Conservation (phyloP, 768 basidiomycete species). For the Rhizopogon rudus region DNA sequence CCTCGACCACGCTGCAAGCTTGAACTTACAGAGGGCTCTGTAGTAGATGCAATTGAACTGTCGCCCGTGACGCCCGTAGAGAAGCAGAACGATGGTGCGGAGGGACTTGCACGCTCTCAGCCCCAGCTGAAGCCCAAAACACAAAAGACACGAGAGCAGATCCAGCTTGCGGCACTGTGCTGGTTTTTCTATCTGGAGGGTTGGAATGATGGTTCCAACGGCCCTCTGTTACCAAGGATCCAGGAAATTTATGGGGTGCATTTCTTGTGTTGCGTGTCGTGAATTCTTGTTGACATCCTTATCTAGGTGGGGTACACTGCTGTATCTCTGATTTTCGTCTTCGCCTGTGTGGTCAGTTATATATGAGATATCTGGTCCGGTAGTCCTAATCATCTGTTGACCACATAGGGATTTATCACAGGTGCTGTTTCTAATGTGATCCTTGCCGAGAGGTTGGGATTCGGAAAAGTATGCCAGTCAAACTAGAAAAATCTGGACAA, state of each 20-base stretch:
- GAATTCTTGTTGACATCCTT: not conserved
- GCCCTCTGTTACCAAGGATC: slow-evolving; percentile 34
- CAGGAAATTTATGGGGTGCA: slow-evolving; percentile 31
- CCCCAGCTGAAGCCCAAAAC: slow-evolving; percentile 6
- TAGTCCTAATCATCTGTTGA: not conserved
- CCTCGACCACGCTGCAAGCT: slow-evolving; percentile 1
- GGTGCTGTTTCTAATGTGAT: slow-evolving; percentile 44
- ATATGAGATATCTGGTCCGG: not conserved
- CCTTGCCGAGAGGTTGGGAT: slow-evolving; percentile 37
- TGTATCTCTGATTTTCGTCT: slow-evolving; percentile 40
- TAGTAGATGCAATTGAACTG: not conserved
- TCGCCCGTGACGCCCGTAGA: not conserved
- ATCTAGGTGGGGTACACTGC: slow-evolving; percentile 31
- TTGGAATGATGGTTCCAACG: slow-evolving; percentile 36
- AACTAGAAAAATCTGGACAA: not conserved
- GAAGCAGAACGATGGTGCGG: not conserved
- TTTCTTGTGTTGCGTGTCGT: not conserved
- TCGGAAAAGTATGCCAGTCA: slow-evolving; percentile 32
- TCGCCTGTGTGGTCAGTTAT: slow-evolving; percentile 34
- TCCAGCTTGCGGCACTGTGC: slow-evolving; percentile 32
- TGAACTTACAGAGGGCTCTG: not conserved
- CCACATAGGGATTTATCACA: slow-evolving; percentile 34
- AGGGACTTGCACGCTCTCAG: not conserved
- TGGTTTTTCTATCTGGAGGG: slow-evolving; percentile 30
- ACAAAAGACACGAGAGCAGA: slow-evolving; percentile 15